phyloP scores from a whole-genome alignment of 208 protist genomes.

The Jaenimonas drosophilae region DNA sequence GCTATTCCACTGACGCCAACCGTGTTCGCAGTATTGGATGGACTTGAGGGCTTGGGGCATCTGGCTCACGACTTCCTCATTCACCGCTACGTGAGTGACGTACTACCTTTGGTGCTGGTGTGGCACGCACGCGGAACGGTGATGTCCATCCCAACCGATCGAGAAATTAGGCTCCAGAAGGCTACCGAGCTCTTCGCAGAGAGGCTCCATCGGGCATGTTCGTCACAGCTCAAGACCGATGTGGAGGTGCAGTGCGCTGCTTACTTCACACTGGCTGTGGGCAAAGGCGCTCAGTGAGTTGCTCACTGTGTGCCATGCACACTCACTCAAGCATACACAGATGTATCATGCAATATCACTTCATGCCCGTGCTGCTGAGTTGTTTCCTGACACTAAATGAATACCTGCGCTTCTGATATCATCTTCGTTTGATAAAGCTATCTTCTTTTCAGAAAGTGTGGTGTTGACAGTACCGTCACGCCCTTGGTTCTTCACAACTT shows the following conservation, averaged over 20 bases:
- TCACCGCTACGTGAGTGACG: slow-evolving; percentile 61
- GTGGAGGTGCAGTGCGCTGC: neutral
- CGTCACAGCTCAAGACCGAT: slow-evolving; percentile 2
- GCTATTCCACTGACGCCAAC: slow-evolving; percentile 34
- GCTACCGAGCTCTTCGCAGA: slow-evolving; percentile 22
- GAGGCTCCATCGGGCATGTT: neutral
- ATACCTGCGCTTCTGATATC: no score
- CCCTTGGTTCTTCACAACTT: no score
- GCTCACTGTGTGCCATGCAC: no score
- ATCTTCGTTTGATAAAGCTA: no score
- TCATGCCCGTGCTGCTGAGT: no score
- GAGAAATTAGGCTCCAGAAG: slow-evolving; percentile 43
- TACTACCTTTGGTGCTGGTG: slow-evolving; percentile 51
- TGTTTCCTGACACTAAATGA: no score
- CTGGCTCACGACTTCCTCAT: slow-evolving; percentile 57
- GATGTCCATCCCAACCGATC: slow-evolving; percentile 61
- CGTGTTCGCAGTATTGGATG: slow-evolving; percentile 37
- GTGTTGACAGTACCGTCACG: no score
- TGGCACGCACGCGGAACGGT: slow-evolving; percentile 65
- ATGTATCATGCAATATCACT: no score
- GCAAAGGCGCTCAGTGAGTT: no score
- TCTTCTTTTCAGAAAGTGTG: no score
- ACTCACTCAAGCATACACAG: no score
- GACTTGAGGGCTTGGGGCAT: slow-evolving; percentile 37
- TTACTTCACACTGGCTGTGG: no score